phyloP scores from a whole-genome alignment of 768 basidiomycete genomes.

The Termitomyces sp. region DNA sequence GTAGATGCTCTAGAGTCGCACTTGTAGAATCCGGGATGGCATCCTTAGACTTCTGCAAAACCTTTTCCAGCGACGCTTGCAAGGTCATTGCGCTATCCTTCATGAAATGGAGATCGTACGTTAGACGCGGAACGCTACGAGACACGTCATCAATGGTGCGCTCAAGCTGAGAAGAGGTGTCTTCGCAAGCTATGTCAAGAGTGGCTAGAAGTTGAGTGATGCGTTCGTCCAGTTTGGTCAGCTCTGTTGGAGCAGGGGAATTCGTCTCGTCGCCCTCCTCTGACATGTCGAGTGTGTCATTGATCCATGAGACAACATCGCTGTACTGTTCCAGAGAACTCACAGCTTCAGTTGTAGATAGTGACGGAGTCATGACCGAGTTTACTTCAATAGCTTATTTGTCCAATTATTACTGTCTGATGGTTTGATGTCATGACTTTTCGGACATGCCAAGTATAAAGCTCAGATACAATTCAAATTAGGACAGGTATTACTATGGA shows the following conservation, averaged over 20 bases:
- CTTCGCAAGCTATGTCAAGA: constrained; percentile 84
- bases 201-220: constrained; percentile 70
- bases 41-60: constrained; percentile 49
- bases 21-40: constrained; percentile 54
- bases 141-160: constrained; percentile 91
- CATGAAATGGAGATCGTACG: constrained; percentile 97
- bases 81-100: constrained; percentile 83
- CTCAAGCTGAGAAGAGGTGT: constrained; percentile 84
- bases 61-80: constrained; percentile 55
- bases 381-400: neutral
- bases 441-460: neutral
- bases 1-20: constrained; percentile 68
- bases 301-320: constrained; percentile 68
- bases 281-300: constrained; percentile 44
- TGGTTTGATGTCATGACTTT: neutral
- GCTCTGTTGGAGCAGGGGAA: constrained; percentile 24
- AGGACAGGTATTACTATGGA: neutral
- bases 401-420: neutral
- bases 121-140: constrained; percentile 81
- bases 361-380: constrained; percentile 21
- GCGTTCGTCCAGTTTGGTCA: constrained; percentile 63
- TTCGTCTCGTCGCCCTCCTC: constrained; percentile 23
- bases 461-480: neutral
- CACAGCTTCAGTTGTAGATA: constrained; percentile 38
- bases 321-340: constrained; percentile 54